Evolutionary conservation across 2,329 filamentous ascomycete species (phyloP), one percentile per base, ranked within the genome.

Genomic region (Calonectria montana): DNA sequence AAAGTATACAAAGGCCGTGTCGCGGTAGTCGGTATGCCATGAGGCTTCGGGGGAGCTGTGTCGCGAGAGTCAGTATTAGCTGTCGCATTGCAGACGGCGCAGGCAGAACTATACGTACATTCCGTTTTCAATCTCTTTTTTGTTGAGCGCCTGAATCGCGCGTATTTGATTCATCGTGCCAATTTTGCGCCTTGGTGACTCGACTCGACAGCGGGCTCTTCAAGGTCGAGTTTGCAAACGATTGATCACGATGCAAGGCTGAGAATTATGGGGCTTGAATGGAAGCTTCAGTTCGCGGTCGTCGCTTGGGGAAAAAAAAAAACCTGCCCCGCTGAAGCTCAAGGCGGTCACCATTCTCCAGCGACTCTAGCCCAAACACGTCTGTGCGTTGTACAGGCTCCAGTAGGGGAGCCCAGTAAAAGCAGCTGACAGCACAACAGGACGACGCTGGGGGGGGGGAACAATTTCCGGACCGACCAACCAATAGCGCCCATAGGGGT

Each of bases 11-110:
- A 96, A 99, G 71, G 97, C 97, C 2, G 97, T 98, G 86, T 97
- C 97, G 85, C 95, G 94, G 85, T 98, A 99, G 87, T 99, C 97
- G 82, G 93, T 93, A 83, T 98, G 96, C 96, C 96, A 98, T 69
- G 96, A 98, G 74, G 93, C 96, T 84, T 95, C 92, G 48, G 96
- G 93, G 2, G 93, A 89, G 77, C 95, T 96, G 79, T 47, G 64
- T 47, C 50, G 27, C 61, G 21, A 27, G 45, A 73, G 83, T 75
- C 82, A 82, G 69, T 62, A 48, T 74, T 43, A 62, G 67, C 39
- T 41, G 23, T 50, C 41, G 31, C 62, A 37, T 69, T 48, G 50
- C 55, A 25, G 16, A 64, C 25, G 18, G 18, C 8, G 23, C 13
- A 16, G 25, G 37, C 39, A 62, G 39, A 45, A 43, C 8, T 45